phyloP scores from a whole-genome alignment of 2,329 filamentous ascomycete species.

The Ophiocordyceps camponoti-saundersi region DNA sequence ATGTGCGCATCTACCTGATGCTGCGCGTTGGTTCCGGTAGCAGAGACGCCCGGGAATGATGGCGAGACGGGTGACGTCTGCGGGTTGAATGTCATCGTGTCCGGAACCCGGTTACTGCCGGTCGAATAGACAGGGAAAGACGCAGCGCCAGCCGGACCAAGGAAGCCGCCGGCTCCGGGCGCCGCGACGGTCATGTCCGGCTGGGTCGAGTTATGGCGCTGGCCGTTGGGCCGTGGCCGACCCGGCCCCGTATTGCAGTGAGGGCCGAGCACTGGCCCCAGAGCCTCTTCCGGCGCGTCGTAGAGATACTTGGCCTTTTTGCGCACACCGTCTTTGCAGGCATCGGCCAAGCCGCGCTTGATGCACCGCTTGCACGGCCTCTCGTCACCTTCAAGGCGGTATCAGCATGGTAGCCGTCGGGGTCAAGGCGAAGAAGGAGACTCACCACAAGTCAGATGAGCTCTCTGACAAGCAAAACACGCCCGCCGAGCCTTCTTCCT shows the following conservation, averaged over 20 bases:
- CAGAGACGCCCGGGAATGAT: slow-evolving; percentile 41
- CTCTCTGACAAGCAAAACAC: slow-evolving; percentile 92
- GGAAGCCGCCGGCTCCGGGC: slow-evolving; percentile 26
- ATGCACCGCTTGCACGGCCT: slow-evolving; percentile 87
- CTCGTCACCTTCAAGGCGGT: slow-evolving; percentile 57
- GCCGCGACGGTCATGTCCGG: slow-evolving; percentile 25
- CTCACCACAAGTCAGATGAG: slow-evolving; percentile 96
- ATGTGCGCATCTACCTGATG: slow-evolving; percentile 25
- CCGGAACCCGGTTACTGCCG: slow-evolving; percentile 26
- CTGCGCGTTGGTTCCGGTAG: slow-evolving; percentile 21
- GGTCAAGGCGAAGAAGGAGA: slow-evolving; percentile 8
- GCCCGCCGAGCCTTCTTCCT: slow-evolving; percentile 92
- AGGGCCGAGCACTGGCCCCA: slow-evolving; percentile 68
- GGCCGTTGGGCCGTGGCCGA: slow-evolving; percentile 26
- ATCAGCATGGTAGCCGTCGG: slow-evolving; percentile 8
- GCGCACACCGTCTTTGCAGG: slow-evolving; percentile 86
- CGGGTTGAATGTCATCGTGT: slow-evolving; percentile 37
- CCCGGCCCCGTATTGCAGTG: slow-evolving; percentile 44
- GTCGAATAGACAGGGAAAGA: slow-evolving; percentile 34
- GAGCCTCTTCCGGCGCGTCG: slow-evolving; percentile 77
- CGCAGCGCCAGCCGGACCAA: slow-evolving; percentile 25
- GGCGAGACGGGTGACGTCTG: slow-evolving; percentile 63
- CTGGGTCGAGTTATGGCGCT: slow-evolving; percentile 28
- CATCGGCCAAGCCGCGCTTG: slow-evolving; percentile 78
- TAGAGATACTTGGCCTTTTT: slow-evolving; percentile 99